These are phyloP conservation scores for Usnea hakonensis DNA, from an alignment of 495 filamentous ascomycete genomes.

Conservation along the genomic window DNA sequence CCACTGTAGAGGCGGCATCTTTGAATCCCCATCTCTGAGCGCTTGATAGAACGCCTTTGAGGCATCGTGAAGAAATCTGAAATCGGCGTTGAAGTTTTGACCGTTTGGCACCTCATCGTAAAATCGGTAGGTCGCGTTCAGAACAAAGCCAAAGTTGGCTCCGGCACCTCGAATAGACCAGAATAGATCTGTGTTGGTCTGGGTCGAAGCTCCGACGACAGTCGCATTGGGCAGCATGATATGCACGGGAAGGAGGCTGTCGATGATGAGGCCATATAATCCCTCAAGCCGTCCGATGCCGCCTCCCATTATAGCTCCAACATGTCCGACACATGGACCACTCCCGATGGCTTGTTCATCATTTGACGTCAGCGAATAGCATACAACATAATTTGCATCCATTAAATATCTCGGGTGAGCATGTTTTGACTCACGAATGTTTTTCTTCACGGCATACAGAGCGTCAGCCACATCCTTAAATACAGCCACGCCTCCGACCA, in stretches of 20 bases:
- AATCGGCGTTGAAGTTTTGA: neutral
- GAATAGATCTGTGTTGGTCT: constrained; percentile 19
- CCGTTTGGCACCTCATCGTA: constrained; percentile 15
- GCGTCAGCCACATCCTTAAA: no score
- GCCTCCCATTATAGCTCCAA: constrained; percentile 27
- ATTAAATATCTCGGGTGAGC: no score
- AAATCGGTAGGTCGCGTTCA: constrained; percentile 15
- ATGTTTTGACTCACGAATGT: no score
- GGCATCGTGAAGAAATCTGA: neutral
- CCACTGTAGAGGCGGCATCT: no score
- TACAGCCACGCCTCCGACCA: no score
- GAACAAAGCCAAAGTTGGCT: constrained; percentile 22
- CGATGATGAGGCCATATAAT: constrained; percentile 25
- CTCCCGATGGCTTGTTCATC: no score
- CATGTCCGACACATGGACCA: no score
- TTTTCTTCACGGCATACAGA: no score
- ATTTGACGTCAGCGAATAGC: no score
- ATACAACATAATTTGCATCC: no score
- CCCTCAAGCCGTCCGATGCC: constrained; percentile 28
- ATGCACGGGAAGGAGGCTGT: constrained; percentile 25
- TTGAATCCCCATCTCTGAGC: no score
- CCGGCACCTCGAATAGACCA: constrained; percentile 8
- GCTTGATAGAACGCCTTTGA: no score
- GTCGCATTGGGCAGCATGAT: constrained; percentile 21
- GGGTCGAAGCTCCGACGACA: constrained; percentile 12